Conservation (phyloP, 352 stramenopile genomes). For the Phytophthora cryptogea region DNA sequence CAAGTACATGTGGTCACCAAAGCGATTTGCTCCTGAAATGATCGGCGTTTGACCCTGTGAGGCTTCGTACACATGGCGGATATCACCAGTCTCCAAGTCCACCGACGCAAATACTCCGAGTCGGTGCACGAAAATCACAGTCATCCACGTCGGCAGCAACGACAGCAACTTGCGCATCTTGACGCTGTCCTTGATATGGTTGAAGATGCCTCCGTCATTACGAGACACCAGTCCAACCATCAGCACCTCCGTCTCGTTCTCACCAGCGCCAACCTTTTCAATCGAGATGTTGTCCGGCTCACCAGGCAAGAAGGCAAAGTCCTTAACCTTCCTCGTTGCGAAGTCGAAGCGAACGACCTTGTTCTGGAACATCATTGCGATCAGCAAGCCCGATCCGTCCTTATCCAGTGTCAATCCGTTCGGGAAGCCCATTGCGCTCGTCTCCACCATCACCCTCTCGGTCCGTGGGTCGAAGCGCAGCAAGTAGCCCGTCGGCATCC, state of each 20-base stretch:
- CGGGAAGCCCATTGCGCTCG: constrained; percentile 42
- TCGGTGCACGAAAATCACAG: constrained; percentile 36
- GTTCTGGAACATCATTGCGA: constrained; percentile 56
- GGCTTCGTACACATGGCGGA: constrained; percentile 53
- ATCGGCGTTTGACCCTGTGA: constrained; percentile 40
- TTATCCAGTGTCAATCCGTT: constrained; percentile 55
- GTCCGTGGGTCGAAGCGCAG: constrained; percentile 50
- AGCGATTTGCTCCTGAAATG: constrained; percentile 44
- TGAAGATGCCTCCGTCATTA: constrained; percentile 38
- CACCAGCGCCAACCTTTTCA: constrained; percentile 29
- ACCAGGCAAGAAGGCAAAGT: constrained; percentile 67
- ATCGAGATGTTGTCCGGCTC: constrained; percentile 60
- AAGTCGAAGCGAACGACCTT: constrained; percentile 65
- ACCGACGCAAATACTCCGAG: constrained; percentile 49
- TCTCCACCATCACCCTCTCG: constrained; percentile 33
- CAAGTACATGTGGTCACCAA: constrained; percentile 63
- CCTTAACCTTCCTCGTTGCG: constrained; percentile 41
- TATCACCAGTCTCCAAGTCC: constrained; percentile 48
- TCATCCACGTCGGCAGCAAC: constrained; percentile 45
- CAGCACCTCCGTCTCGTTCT: constrained; percentile 37
- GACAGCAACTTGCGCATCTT: constrained; percentile 67
- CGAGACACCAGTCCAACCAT: constrained; percentile 48
- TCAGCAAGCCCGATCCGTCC: constrained; percentile 42
- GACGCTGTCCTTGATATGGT: constrained; percentile 33
- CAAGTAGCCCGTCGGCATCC: constrained; percentile 46